Evolutionary conservation across 139 green algal species (phyloP).

Genomic region (Micractinium sp.): DNA sequence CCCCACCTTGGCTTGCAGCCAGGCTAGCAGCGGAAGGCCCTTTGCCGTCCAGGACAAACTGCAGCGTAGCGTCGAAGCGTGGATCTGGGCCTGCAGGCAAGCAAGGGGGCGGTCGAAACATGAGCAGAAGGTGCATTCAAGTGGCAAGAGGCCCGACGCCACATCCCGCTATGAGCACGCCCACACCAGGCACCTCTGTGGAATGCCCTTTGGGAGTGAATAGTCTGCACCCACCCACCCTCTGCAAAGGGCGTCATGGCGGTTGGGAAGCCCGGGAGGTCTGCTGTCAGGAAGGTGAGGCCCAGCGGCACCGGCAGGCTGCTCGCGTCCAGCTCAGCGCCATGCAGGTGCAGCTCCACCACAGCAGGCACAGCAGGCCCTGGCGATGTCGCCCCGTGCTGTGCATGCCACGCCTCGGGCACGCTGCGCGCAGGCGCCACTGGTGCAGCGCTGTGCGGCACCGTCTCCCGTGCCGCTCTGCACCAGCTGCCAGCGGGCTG

Average conservation of each 20-base stretch:
- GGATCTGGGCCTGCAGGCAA: neutral
- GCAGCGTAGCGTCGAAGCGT: conserved; percentile 13
- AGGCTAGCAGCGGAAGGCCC: neutral
- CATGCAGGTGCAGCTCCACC: conserved; percentile 27
- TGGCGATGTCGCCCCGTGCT: neutral
- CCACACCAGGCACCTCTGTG: no score
- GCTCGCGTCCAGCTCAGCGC: conserved; percentile 3
- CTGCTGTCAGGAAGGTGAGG: conserved; percentile 22
- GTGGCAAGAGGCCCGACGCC: neutral
- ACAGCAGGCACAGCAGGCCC: neutral
- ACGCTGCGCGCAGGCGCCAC: neutral
- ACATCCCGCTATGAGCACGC: neutral
- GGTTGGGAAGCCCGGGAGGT: conserved; percentile 1
- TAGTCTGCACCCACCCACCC: neutral
- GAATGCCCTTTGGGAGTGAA: neutral
- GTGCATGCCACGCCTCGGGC: neutral
- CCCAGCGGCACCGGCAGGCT: neutral
- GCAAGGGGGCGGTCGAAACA: neutral
- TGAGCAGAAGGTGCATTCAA: neutral
- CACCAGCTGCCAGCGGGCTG: neutral
- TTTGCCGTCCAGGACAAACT: conserved; percentile 14
- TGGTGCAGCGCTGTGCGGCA: neutral
- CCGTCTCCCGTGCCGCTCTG: no score
- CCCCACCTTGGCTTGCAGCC: neutral
- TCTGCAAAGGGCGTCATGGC: neutral